Percentiles rank a stretch among this genome's conserved stretches.
These are phyloP conservation scores for Aspergillus avenaceus DNA, from an alignment of 495 filamentous ascomycete species.

Conservation along the genomic window DNA sequence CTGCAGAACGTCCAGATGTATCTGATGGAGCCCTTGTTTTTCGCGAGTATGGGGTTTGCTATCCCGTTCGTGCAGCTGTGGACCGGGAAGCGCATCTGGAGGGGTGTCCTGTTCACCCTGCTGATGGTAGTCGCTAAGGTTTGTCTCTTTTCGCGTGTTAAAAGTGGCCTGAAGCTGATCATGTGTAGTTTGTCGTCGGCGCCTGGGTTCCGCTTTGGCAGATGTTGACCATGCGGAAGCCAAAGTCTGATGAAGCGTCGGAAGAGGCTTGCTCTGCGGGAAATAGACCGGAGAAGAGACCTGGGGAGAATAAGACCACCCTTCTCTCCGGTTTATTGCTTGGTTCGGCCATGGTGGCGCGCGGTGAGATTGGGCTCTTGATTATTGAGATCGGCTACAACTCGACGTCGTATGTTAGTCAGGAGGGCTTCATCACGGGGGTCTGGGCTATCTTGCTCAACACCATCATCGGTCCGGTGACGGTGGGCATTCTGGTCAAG, in stretches of 20 bases:
- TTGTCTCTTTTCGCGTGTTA: neutral
- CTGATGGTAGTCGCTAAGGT: constrained; percentile 66
- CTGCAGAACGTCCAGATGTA: constrained; percentile 35
- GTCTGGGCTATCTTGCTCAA: constrained; percentile 73
- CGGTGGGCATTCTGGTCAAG: constrained; percentile 57
- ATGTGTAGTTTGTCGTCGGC: constrained; percentile 25
- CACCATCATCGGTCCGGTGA: constrained; percentile 66
- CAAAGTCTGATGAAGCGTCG: neutral
- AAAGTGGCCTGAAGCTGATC: neutral
- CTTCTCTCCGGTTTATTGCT: constrained; percentile 50
- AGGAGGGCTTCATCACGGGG: constrained; percentile 55
- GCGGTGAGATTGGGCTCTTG: constrained; percentile 75
- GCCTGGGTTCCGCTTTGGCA: constrained; percentile 27
- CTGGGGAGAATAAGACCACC: constrained; percentile 11
- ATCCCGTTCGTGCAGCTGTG: constrained; percentile 70
- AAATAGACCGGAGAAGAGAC: neutral
- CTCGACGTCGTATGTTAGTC: constrained; percentile 25
- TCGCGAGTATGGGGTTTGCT: constrained; percentile 67
- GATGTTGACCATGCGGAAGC: neutral
- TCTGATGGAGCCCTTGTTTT: constrained; percentile 70
- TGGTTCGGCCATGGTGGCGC: constrained; percentile 62
- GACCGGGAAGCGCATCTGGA: constrained; percentile 58
- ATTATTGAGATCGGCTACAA: constrained; percentile 63
- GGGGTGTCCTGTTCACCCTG: constrained; percentile 60
- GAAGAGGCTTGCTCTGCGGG: neutral